A percentile compares a stretch with the other conserved stretches of the same genome.
These are phyloP conservation scores for Diversispora eburnea DNA, from an alignment of 192 early-diverging fungal genomes.

Conservation along the genomic window DNA sequence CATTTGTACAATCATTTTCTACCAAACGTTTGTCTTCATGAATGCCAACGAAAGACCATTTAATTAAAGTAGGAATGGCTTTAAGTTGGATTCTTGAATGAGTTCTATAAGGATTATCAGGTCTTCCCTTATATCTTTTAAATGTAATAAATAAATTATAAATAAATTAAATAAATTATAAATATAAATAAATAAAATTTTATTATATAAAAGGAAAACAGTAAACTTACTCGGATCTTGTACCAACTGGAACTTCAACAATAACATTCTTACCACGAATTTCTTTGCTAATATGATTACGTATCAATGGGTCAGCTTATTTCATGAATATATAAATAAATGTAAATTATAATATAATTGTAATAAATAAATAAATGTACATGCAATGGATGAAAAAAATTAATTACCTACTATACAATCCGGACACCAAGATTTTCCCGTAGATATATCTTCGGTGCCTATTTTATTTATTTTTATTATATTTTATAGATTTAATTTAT, in stretches of 20 bases:
- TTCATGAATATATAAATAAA: background rate
- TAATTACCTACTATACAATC: conserved; percentile 38
- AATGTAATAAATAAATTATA: background rate
- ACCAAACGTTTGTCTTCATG: conserved; percentile 1
- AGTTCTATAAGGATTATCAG: conserved; percentile 10
- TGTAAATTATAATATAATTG: background rate
- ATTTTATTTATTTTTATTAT: background rate
- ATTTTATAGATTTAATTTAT: too few relatives aligned
- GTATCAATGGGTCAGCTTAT: conserved; percentile 20
- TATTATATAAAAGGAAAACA: background rate
- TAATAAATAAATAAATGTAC: background rate
- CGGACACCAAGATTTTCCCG: conserved; percentile 48
- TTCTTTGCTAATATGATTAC: background rate
- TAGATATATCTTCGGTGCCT: conserved; percentile 29
- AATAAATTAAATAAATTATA: background rate
- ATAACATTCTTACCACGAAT: background rate
- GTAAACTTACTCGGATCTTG: conserved; percentile 6
- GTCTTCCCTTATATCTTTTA: background rate
- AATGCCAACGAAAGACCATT: background rate
- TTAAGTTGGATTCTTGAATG: conserved; percentile 6
- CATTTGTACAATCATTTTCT: conserved; percentile 9
- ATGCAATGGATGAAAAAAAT: background rate
- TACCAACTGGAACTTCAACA: conserved; percentile 24
- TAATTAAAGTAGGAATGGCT: conserved; percentile 20
- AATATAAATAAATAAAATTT: background rate